A percentile compares a stretch with the other conserved stretches of the same genome.
Evolutionary conservation across 1,284 basidiomycete genomes (phyloP).

Genomic region (Puccinia triticina): DNA sequence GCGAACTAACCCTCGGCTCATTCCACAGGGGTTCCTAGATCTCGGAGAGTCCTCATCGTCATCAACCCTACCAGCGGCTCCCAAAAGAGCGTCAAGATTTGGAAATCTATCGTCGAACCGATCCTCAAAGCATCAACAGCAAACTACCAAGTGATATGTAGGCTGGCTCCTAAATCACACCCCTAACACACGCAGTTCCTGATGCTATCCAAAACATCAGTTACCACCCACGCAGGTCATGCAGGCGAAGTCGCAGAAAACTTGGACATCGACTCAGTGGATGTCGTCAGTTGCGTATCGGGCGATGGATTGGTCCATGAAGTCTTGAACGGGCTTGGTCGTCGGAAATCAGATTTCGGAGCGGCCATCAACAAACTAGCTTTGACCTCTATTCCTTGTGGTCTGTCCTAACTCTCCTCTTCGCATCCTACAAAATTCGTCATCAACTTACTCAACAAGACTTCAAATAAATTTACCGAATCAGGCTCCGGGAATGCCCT

Average conservation of each 20-base stretch:
- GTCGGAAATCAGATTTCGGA: conserved; percentile 68
- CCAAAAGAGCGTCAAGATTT: conserved; percentile 72
- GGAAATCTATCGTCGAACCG: conserved; percentile 72
- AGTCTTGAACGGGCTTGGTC: conserved; percentile 85
- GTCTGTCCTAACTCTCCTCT: conserved; percentile 65
- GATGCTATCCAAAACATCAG: conserved; percentile 61
- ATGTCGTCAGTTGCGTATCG: conserved; percentile 79
- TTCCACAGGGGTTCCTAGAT: conserved; percentile 8
- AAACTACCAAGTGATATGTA: conserved; percentile 68
- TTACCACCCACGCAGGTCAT: conserved; percentile 73
- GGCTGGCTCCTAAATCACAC: conserved; percentile 59
- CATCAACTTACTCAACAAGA: not conserved
- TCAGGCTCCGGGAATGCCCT: conserved; percentile 62
- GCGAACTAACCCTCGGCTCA: not conserved
- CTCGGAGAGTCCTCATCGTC: conserved; percentile 64
- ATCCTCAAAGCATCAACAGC: conserved; percentile 78
- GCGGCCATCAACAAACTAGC: conserved; percentile 73
- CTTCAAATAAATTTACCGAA: not conserved
- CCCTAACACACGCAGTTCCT: conserved; percentile 3
- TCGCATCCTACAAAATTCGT: conserved; percentile 52
- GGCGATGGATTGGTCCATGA: conserved; percentile 91
- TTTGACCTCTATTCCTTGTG: conserved; percentile 83
- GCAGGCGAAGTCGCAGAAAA: conserved; percentile 72
- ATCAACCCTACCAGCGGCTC: conserved; percentile 87
- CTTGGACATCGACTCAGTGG: conserved; percentile 69